phyloP scores from a whole-genome alignment of 1,139 yeast species.

The Magnusiomyces suaveolens region DNA sequence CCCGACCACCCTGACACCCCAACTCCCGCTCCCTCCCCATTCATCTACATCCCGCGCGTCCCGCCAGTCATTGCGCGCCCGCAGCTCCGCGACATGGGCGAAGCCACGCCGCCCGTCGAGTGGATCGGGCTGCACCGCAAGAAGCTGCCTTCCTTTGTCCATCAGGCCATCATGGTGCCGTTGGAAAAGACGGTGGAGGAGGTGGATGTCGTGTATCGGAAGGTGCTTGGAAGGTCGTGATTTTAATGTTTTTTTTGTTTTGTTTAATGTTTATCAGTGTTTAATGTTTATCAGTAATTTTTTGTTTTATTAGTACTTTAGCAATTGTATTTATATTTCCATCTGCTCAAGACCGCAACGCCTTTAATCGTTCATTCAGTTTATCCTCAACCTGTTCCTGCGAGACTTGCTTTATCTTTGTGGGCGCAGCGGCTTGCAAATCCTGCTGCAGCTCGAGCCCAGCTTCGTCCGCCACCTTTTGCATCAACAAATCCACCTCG shows the following conservation, averaged over 20 bases:
- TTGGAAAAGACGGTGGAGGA: slow-evolving; percentile 66
- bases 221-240: slow-evolving; percentile 22
- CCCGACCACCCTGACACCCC: no score
- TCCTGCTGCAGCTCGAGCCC: slow-evolving; percentile 89
- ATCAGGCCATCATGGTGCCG: slow-evolving; percentile 63
- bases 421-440: slow-evolving; percentile 40
- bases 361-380: slow-evolving; percentile 79
- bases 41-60: slow-evolving; percentile 50
- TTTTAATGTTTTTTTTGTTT: neutral
- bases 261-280: neutral
- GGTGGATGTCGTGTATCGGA: slow-evolving; percentile 31
- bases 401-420: slow-evolving; percentile 32
- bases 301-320: neutral
- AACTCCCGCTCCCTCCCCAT: no score
- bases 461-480: slow-evolving; percentile 94
- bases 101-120: slow-evolving; percentile 94
- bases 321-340: neutral
- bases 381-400: slow-evolving; percentile 78
- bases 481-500: slow-evolving; percentile 85
- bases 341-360: slow-evolving; percentile 43
- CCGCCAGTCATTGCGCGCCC: slow-evolving; percentile 85
- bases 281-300: neutral
- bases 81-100: slow-evolving; percentile 80
- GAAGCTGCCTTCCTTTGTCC: slow-evolving; percentile 76
- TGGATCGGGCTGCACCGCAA: slow-evolving; percentile 93